Conservation (phyloP, 345 rosid species). For the Kandelia obovata region DNA sequence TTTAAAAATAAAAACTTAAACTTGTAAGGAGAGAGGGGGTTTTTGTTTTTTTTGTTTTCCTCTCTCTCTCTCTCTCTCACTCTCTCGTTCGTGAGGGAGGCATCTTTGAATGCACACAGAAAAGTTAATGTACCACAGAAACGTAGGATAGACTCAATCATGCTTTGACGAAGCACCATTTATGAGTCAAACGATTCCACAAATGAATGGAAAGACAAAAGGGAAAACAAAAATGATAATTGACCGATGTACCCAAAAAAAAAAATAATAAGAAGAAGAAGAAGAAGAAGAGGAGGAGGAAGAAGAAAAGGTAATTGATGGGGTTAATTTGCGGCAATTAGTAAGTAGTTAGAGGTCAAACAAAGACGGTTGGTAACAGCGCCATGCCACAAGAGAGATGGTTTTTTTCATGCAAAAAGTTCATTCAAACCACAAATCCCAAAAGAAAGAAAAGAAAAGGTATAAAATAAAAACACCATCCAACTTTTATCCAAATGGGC, state of each 20-base stretch:
- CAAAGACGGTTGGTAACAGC: neutral
- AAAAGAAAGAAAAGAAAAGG: constrained; percentile 11
- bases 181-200: neutral
- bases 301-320: neutral
- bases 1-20: no score
- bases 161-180: neutral
- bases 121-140: neutral
- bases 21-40: no score
- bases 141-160: neutral
- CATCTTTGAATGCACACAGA: neutral
- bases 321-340: constrained; percentile 9
- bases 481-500: constrained; percentile 32
- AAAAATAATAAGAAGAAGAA: no score
- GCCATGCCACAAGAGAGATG: neutral
- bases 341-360: neutral
- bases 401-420: neutral
- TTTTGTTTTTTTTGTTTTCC: no score
- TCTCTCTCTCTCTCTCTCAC: fast-evolving
- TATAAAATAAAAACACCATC: neutral
- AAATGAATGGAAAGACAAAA: neutral
- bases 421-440: constrained; percentile 9
- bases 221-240: neutral
- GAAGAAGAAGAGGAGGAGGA: no score
- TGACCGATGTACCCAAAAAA: no score
- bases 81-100: no score